Conservation (phyloP, 345 rosid species). For the Trapa bicornis region DNA sequence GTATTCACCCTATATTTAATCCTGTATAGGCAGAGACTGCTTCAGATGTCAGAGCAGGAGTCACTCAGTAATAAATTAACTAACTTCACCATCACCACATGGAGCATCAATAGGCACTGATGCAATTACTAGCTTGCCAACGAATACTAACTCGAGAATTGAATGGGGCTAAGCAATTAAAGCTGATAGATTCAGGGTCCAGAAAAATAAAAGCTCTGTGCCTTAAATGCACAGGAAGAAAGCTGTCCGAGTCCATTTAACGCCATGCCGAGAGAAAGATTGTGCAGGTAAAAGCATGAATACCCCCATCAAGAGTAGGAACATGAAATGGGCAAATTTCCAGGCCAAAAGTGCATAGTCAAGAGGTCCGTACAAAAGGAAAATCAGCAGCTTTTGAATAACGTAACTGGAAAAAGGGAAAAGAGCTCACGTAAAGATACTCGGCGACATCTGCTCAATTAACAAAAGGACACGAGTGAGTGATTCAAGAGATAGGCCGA, state of each 20-base stretch:
- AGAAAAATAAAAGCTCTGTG: background rate
- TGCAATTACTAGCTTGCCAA: background rate
- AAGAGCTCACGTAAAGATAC: background rate
- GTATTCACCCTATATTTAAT: background rate
- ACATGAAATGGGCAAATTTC: constrained; percentile 2
- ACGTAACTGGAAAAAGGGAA: background rate
- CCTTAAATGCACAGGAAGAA: background rate
- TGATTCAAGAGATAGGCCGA: background rate
- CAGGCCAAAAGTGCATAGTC: background rate
- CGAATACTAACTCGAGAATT: background rate
- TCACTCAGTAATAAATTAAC: background rate
- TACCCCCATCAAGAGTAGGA: background rate
- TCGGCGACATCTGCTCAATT: background rate
- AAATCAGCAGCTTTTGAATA: background rate
- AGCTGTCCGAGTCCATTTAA: background rate
- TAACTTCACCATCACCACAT: background rate
- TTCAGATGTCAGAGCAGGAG: background rate
- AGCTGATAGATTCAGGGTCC: constrained; percentile 3
- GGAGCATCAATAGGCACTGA: background rate
- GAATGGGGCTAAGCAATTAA: background rate
- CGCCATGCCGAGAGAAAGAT: background rate
- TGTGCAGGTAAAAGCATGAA: background rate
- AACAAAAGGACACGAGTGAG: background rate
- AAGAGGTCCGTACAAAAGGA: background rate
- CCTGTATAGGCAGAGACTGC: background rate